Conservation (phyloP, 2,329 filamentous ascomycete genomes). For the Aspergillus vadensis region DNA sequence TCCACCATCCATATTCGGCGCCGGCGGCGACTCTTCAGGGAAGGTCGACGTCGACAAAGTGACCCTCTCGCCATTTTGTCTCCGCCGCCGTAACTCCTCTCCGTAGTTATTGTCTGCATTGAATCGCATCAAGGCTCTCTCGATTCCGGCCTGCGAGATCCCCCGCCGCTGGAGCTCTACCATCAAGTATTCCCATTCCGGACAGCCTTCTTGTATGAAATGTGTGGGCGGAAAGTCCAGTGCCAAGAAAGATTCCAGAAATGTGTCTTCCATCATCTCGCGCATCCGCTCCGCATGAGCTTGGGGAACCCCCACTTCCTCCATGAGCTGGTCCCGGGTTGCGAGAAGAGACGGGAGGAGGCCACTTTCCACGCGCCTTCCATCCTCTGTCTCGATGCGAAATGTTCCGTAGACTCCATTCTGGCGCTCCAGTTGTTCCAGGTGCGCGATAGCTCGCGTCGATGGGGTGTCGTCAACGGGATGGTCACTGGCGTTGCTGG, state of each 20-base stretch:
- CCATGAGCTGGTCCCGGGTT: conserved; percentile 46
- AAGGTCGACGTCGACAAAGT: conserved; percentile 39
- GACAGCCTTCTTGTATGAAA: conserved; percentile 34
- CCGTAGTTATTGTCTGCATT: conserved; percentile 44
- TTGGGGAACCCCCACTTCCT: conserved; percentile 40
- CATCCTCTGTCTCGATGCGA: conserved; percentile 45
- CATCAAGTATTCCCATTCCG: conserved; percentile 40
- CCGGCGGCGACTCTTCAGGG: conserved; percentile 29
- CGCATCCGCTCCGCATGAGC: conserved; percentile 46
- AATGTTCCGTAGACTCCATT: conserved; percentile 47
- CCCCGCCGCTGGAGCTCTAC: conserved; percentile 43
- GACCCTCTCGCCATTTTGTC: conserved; percentile 43
- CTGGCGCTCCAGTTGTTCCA: conserved; percentile 44
- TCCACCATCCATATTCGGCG: conserved; percentile 33
- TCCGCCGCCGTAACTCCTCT: conserved; percentile 40
- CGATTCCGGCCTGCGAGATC: conserved; percentile 41
- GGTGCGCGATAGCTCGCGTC: conserved; percentile 40
- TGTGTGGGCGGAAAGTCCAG: conserved; percentile 44
- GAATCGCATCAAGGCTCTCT: conserved; percentile 40
- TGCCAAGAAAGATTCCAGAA: conserved; percentile 46
- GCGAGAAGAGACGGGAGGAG: conserved; percentile 46
- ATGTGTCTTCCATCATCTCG: conserved; percentile 48
- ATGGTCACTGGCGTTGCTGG: conserved; percentile 28
- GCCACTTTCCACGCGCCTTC: conserved; percentile 43
- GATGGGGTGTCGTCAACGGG: conserved; percentile 36